Conservation (phyloP, 768 basidiomycete species). For the Lactarius akahatsu region DNA sequence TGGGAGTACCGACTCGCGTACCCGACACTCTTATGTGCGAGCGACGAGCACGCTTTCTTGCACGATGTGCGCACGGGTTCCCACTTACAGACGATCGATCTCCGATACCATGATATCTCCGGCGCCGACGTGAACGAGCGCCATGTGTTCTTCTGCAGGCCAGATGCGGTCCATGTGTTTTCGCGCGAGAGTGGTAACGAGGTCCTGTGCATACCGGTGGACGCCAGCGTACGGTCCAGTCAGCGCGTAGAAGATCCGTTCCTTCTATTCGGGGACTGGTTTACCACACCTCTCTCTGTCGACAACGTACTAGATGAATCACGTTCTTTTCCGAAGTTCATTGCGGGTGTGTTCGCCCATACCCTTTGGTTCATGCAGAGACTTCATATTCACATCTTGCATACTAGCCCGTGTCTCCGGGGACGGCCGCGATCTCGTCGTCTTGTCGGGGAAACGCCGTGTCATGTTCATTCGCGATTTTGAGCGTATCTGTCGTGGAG, state of each 20-base stretch:
- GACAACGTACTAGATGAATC: neutral
- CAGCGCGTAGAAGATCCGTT: neutral
- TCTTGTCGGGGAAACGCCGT: slow-evolving; percentile 31
- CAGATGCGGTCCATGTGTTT: slow-evolving; percentile 50
- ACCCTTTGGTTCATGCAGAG: neutral
- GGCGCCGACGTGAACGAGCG: slow-evolving; percentile 65
- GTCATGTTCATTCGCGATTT: slow-evolving; percentile 38
- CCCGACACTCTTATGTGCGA: slow-evolving; percentile 58
- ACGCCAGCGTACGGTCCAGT: neutral
- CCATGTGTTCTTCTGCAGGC: slow-evolving; percentile 61
- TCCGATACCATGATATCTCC: slow-evolving; percentile 38
- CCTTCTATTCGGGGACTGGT: slow-evolving; percentile 10
- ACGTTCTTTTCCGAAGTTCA: neutral
- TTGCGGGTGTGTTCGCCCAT: slow-evolving; percentile 9
- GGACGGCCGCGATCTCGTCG: slow-evolving; percentile 37
- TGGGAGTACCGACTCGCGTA: slow-evolving; percentile 66
- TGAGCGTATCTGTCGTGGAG: slow-evolving; percentile 29
- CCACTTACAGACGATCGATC: slow-evolving; percentile 48
- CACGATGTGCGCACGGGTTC: slow-evolving; percentile 60
- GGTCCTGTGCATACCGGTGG: slow-evolving; percentile 40
- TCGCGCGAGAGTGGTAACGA: slow-evolving; percentile 46
- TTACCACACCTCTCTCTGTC: slow-evolving; percentile 7
- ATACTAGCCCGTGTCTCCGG: slow-evolving; percentile 40
- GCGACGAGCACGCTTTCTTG: slow-evolving; percentile 47
- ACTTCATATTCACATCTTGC: slow-evolving; percentile 5